Percentiles rank a stretch among this genome's conserved stretches.
These are phyloP conservation scores for Fusarium equiseti DNA, from an alignment of 2,329 filamentous ascomycete species.

Conservation along the genomic window DNA sequence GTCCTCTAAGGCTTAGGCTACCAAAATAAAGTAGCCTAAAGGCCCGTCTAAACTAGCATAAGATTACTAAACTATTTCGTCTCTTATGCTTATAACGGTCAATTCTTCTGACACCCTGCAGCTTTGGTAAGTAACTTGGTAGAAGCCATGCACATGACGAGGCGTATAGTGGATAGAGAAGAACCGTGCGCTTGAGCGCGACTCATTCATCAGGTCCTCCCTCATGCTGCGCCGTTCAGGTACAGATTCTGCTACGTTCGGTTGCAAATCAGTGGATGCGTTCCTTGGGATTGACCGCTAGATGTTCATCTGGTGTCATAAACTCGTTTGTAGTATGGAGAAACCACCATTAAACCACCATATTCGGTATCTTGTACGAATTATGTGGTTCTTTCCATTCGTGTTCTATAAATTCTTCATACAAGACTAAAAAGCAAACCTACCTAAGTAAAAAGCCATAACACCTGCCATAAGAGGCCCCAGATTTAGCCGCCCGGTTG, in stretches of 20 bases:
- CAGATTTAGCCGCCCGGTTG: slow-evolving; percentile 39
- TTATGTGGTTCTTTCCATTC: slow-evolving; percentile 7
- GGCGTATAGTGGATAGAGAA: slow-evolving; percentile 3
- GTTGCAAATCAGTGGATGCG: neutral
- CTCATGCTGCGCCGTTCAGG: slow-evolving; percentile 25
- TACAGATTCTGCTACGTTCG: slow-evolving; percentile 17
- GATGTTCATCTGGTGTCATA: neutral
- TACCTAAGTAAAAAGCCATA: slow-evolving; percentile 3
- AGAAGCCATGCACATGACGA: slow-evolving; percentile 6
- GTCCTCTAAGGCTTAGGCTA: no score
- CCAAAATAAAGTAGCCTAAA: no score
- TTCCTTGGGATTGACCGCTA: slow-evolving; percentile 20
- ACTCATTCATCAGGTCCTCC: slow-evolving; percentile 3
- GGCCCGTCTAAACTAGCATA: no score
- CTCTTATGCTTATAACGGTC: no score
- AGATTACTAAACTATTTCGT: no score
- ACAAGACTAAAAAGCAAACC: slow-evolving; percentile 30
- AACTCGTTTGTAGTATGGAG: neutral
- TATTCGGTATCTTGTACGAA: slow-evolving; percentile 2
- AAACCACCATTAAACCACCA: neutral
- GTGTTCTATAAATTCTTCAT: slow-evolving; percentile 4
- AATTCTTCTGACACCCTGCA: no score
- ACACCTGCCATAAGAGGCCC: slow-evolving; percentile 15
- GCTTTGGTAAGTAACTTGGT: neutral
- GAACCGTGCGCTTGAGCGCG: slow-evolving; percentile 13